Percentiles rank a stretch among this genome's conserved stretches.
These are phyloP conservation scores for Batkoa obscura DNA, from an alignment of 371 early-diverging fungal species.

Conservation along the genomic window DNA sequence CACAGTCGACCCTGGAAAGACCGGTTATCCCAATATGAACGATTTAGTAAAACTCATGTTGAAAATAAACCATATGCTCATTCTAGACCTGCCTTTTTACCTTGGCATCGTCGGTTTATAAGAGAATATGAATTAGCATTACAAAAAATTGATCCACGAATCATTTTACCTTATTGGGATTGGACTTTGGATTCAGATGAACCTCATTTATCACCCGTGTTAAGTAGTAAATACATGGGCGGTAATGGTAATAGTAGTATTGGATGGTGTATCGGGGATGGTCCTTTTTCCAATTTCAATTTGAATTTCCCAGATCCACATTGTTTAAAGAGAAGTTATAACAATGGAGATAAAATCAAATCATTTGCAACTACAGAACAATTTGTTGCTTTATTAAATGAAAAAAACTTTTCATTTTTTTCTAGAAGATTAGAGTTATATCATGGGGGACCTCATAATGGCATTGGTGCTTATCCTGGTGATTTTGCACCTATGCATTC, in stretches of 20 bases:
- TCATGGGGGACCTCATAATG: slow-evolving; percentile 18
- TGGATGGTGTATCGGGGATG: slow-evolving; percentile 5
- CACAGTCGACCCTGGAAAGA: not conserved
- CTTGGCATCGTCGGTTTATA: slow-evolving; percentile 1
- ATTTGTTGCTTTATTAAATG: slow-evolving; percentile 13
- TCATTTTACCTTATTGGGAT: slow-evolving; percentile 5
- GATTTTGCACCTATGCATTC: slow-evolving; percentile 18
- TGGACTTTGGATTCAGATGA: not conserved
- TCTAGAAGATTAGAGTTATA: slow-evolving; percentile 18
- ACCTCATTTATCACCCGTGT: not conserved
- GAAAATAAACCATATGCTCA: not conserved
- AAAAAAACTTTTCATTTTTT: slow-evolving; percentile 9
- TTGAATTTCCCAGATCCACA: slow-evolving; percentile 5
- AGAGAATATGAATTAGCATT: not conserved
- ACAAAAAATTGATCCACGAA: not conserved
- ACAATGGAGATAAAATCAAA: slow-evolving; percentile 10
- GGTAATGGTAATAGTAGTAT: slow-evolving; percentile 1
- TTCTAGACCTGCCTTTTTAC: slow-evolving; percentile 3
- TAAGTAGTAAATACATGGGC: not conserved
- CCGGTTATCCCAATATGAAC: not conserved
- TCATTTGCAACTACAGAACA: slow-evolving; percentile 16
- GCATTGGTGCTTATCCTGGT: slow-evolving; percentile 14
- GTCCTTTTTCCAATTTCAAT: slow-evolving; percentile 3
- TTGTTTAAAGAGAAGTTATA: slow-evolving; percentile 16
- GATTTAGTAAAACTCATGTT: not conserved